A percentile compares a stretch with the other conserved stretches of the same genome.
These are phyloP conservation scores for Xerocomellus amylosporus DNA, from an alignment of 768 basidiomycete genomes.

Conservation along the genomic window DNA sequence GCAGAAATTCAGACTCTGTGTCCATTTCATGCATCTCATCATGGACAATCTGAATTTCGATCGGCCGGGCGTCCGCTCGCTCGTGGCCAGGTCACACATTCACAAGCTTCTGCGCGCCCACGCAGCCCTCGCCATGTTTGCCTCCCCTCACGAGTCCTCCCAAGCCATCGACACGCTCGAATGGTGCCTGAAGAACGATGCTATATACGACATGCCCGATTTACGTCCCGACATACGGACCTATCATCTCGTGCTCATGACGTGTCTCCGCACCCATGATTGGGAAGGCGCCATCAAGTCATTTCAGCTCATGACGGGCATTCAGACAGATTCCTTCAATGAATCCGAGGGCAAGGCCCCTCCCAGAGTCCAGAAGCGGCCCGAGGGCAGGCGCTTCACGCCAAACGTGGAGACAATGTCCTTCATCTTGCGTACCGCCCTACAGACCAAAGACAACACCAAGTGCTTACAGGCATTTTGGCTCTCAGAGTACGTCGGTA, in stretches of 20 bases:
- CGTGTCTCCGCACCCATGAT: slow-evolving; percentile 62
- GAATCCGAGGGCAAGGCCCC: slow-evolving; percentile 34
- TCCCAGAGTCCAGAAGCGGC: slow-evolving; percentile 43
- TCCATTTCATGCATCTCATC: slow-evolving; percentile 59
- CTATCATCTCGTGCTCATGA: slow-evolving; percentile 59
- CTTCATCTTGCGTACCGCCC: slow-evolving; percentile 55
- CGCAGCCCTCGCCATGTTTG: slow-evolving; percentile 38
- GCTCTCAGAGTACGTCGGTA: slow-evolving; percentile 49
- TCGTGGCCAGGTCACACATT: slow-evolving; percentile 53
- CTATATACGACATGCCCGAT: slow-evolving; percentile 43
- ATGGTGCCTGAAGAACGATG: slow-evolving; percentile 65
- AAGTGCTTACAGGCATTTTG: slow-evolving; percentile 61
- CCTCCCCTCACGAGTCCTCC: slow-evolving; percentile 38
- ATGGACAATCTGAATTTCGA: slow-evolving; percentile 39
- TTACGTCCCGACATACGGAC: slow-evolving; percentile 38
- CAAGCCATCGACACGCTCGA: slow-evolving; percentile 58
- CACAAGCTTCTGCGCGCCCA: slow-evolving; percentile 61
- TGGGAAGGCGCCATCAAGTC: slow-evolving; percentile 56
- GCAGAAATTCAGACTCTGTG: slow-evolving; percentile 44
- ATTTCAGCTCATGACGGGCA: slow-evolving; percentile 75
- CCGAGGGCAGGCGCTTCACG: slow-evolving; percentile 41
- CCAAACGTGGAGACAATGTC: slow-evolving; percentile 57
- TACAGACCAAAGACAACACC: slow-evolving; percentile 46
- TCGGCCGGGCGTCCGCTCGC: slow-evolving; percentile 31
- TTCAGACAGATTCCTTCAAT: slow-evolving; percentile 48